Evolutionary conservation across 2,329 filamentous ascomycete species (phyloP).

Genomic region (Ceratocystis ficicola): DNA sequence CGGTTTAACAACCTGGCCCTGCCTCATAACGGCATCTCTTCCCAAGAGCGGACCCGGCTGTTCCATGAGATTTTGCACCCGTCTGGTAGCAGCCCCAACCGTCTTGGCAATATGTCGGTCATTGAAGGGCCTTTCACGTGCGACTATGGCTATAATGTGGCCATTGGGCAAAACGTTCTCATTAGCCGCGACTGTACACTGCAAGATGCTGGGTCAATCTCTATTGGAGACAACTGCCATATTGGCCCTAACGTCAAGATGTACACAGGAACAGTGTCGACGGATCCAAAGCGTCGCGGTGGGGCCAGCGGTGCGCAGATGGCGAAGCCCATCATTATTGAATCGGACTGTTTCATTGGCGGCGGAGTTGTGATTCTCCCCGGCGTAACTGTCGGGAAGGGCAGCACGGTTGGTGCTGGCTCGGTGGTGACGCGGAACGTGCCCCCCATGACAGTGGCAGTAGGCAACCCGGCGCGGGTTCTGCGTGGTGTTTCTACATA

Average conservation of each 20-base stretch:
- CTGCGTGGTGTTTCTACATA: constrained; percentile 30
- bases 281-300: constrained; percentile 60
- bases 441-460: constrained; percentile 54
- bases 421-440: constrained; percentile 75
- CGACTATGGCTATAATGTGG: constrained; percentile 92
- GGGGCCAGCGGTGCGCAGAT: constrained; percentile 61
- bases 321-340: constrained; percentile 62
- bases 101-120: constrained; percentile 59
- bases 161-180: constrained; percentile 70
- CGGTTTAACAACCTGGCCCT: constrained; percentile 77
- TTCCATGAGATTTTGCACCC: constrained; percentile 63
- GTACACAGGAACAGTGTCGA: constrained; percentile 60
- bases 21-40: constrained; percentile 57
- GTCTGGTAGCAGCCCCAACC: constrained; percentile 42
- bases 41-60: constrained; percentile 53
- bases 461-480: constrained; percentile 56
- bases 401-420: constrained; percentile 67
- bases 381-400: constrained; percentile 67
- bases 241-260: constrained; percentile 81
- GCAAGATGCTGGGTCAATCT: constrained; percentile 72
- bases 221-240: constrained; percentile 63
- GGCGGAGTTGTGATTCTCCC: constrained; percentile 66
- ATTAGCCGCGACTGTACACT: constrained; percentile 77
- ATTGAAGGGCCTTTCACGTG: constrained; percentile 85
- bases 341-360: constrained; percentile 74